Conservation (phyloP, 306 rosid species). For the Quercus wislizeni region DNA sequence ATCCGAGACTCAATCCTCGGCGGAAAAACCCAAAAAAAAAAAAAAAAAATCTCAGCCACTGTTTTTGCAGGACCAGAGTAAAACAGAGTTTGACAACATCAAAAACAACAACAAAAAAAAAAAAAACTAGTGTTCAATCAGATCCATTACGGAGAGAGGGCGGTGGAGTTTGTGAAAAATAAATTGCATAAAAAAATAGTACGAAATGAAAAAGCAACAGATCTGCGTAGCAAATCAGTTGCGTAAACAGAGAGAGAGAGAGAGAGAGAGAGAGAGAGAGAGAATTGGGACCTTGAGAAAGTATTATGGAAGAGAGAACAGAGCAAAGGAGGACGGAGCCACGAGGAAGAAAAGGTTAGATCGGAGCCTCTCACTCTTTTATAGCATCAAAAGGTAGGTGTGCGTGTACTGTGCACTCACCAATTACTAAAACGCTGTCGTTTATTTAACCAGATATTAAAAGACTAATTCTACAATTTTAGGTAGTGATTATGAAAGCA, state of each 20-base stretch:
- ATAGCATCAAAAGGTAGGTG: constrained; percentile 3
- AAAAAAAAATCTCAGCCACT: neutral
- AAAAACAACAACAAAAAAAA: neutral
- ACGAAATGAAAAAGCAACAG: neutral
- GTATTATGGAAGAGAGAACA: constrained; percentile 14
- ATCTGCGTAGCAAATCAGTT: constrained; percentile 15
- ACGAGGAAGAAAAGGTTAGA: constrained; percentile 4
- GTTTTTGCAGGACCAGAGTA: neutral
- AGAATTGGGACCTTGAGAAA: constrained; percentile 26
- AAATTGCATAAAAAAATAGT: neutral
- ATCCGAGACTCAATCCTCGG: constrained; percentile 37
- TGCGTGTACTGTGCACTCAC: too few species aligned
- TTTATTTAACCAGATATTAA: neutral
- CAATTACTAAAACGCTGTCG: too few species aligned
- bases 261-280: constrained; percentile 1
- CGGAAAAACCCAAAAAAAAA: neutral
- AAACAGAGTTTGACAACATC: neutral
- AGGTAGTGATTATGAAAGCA: neutral
- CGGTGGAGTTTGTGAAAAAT: neutral
- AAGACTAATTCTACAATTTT: neutral
- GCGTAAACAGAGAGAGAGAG: too few species aligned
- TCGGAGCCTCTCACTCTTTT: neutral
- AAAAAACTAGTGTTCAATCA: neutral
- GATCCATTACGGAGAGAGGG: constrained; percentile 26
- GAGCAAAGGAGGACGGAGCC: constrained; percentile 31